Percentiles rank a stretch among this genome's conserved stretches.
Evolutionary conservation across 1,284 basidiomycete species (phyloP).

Genomic region (Naganishia sp.): DNA sequence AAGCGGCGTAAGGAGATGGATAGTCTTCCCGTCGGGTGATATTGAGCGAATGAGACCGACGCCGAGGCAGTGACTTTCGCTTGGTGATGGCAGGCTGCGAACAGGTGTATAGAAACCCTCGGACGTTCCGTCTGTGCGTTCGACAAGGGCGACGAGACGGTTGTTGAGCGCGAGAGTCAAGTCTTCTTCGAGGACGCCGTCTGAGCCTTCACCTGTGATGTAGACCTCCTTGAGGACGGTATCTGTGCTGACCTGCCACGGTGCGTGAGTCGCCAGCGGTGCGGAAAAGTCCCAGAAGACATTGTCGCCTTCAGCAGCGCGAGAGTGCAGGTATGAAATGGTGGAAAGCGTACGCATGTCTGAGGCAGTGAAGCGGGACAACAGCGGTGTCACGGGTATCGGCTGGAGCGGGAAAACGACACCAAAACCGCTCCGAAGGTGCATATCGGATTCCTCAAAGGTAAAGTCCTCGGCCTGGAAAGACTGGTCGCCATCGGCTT

Average conservation of each 20-base stretch:
- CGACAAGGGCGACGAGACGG: conserved; percentile 73
- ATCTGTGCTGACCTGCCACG: conserved; percentile 66
- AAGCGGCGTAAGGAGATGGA: conserved; percentile 77
- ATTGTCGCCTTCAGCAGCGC: conserved; percentile 48
- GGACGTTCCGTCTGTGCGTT: conserved; percentile 47
- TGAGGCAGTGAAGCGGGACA: conserved; percentile 64
- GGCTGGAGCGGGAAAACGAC: conserved; percentile 40
- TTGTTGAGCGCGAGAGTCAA: conserved; percentile 73
- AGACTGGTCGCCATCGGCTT: conserved; percentile 21
- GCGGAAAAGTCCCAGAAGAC: conserved; percentile 66
- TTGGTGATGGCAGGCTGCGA: conserved; percentile 59
- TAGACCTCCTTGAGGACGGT: conserved; percentile 64
- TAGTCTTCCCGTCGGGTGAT: conserved; percentile 48
- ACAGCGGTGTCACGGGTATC: conserved; percentile 46
- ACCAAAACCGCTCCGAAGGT: conserved; percentile 20
- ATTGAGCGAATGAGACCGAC: conserved; percentile 72
- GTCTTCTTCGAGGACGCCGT: conserved; percentile 71
- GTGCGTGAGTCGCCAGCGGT: conserved; percentile 67
- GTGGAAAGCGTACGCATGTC: conserved; percentile 73
- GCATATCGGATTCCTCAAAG: conserved; percentile 16
- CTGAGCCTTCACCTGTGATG: conserved; percentile 68
- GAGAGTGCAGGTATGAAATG: conserved; percentile 80
- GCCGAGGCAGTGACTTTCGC: conserved; percentile 65
- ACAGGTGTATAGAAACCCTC: conserved; percentile 60
- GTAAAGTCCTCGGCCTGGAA: conserved; percentile 34